Conservation (phyloP, 2,329 filamentous ascomycete genomes). For the Tolypocladium ovalisporum region DNA sequence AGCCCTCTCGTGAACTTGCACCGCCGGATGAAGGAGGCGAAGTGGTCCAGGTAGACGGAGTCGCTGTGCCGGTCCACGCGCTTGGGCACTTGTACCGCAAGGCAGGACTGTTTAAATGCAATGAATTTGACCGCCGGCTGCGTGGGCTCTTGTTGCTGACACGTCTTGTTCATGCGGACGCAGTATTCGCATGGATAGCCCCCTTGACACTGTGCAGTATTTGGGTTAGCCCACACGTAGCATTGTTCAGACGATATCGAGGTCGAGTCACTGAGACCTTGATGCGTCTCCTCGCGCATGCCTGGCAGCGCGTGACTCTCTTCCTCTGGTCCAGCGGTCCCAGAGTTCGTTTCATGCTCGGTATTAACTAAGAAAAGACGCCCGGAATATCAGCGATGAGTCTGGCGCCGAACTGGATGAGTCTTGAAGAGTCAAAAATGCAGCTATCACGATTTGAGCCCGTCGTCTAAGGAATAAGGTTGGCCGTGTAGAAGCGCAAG, state of each 20-base stretch:
- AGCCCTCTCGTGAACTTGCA: slow-evolving; percentile 12
- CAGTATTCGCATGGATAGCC: slow-evolving; percentile 15
- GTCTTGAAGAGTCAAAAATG: too few relatives aligned
- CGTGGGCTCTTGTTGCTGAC: slow-evolving; percentile 4
- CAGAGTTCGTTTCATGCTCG: slow-evolving; percentile 5
- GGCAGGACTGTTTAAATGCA: neutral
- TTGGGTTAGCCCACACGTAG: slow-evolving; percentile 1
- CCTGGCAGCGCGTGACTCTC: slow-evolving; percentile 11
- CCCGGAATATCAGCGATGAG: too few relatives aligned
- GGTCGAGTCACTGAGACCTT: slow-evolving; percentile 8
- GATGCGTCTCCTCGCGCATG: slow-evolving; percentile 14
- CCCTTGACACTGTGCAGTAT: slow-evolving; percentile 10
- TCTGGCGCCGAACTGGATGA: too few relatives aligned
- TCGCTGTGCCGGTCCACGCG: neutral
- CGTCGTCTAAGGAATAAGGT: too few relatives aligned
- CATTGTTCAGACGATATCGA: neutral
- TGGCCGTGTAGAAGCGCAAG: too few relatives aligned
- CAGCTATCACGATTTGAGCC: too few relatives aligned
- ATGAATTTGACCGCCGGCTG: neutral
- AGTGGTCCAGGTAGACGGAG: slow-evolving; percentile 5
- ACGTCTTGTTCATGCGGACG: slow-evolving; percentile 11
- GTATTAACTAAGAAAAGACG: too few relatives aligned
- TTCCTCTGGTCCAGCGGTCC: slow-evolving; percentile 16
- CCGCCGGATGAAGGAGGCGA: slow-evolving; percentile 6
- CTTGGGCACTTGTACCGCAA: neutral